Conservation (phyloP, 2,329 filamentous ascomycete genomes). For the Ploettnerulaceae sp. region DNA sequence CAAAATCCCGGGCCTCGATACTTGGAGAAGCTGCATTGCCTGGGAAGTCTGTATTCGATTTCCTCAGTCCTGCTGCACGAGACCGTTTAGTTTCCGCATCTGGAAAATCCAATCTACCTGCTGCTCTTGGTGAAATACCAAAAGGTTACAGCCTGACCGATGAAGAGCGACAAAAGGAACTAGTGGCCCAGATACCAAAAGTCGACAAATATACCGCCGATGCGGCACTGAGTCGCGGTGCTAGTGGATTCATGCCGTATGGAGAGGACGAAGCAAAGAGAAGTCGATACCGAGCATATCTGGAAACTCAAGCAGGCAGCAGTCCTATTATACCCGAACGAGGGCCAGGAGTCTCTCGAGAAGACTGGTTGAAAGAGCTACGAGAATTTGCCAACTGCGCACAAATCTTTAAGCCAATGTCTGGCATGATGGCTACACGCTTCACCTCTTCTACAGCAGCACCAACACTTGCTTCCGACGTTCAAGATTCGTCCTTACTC, state of each 20-base stretch:
- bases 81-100: slow-evolving; percentile 71
- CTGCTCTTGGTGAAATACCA: slow-evolving; percentile 69
- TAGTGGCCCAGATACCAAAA: slow-evolving; percentile 55
- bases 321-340: slow-evolving; percentile 52
- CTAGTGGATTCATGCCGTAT: slow-evolving; percentile 73
- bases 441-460: slow-evolving; percentile 70
- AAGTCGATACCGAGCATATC: slow-evolving; percentile 72
- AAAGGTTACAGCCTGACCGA: slow-evolving; percentile 57
- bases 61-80: slow-evolving; percentile 71
- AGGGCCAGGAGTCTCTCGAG: slow-evolving; percentile 43
- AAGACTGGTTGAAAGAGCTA: slow-evolving; percentile 78
- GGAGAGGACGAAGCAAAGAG: slow-evolving; percentile 76
- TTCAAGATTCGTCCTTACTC: slow-evolving; percentile 38
- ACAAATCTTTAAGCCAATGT: slow-evolving; percentile 84
- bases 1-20: slow-evolving; percentile 69
- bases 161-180: slow-evolving; percentile 54
- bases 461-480: slow-evolving; percentile 37
- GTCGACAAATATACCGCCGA: slow-evolving; percentile 63
- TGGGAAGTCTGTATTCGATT: slow-evolving; percentile 95
- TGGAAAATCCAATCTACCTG: slow-evolving; percentile 71
- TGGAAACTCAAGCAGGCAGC: slow-evolving; percentile 69
- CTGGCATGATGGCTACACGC: slow-evolving; percentile 85
- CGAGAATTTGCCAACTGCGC: slow-evolving; percentile 67
- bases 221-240: slow-evolving; percentile 62
- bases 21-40: slow-evolving; percentile 78